Evolutionary conservation across 345 rosid genomes (phyloP).

Genomic region (Brassica rapa): DNA sequence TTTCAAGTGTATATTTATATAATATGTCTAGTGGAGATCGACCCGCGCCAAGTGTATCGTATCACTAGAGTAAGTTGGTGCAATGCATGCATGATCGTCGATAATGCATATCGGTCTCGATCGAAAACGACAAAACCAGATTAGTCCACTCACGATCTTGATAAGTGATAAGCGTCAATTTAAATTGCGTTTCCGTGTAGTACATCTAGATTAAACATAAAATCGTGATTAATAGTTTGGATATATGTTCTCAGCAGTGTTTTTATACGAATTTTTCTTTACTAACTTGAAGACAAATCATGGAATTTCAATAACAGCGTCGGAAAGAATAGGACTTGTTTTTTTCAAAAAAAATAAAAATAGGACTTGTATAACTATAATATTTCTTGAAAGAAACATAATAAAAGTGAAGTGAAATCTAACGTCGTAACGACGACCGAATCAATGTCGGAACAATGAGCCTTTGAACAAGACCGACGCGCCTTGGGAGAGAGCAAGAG

Average conservation of each 20-base stretch:
- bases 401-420: constrained; percentile 18
- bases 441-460: constrained; percentile 40
- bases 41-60: neutral
- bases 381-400: constrained; percentile 22
- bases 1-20: neutral
- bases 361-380: neutral
- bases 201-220: too few relatives aligned
- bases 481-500: constrained; percentile 34
- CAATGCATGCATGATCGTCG: constrained; percentile 33
- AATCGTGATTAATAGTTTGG: too few relatives aligned
- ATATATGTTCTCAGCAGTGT: too few relatives aligned
- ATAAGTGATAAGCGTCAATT: too few relatives aligned
- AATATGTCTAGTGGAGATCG: constrained; percentile 18
- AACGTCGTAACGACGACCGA: constrained; percentile 28
- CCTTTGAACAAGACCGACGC: constrained; percentile 23
- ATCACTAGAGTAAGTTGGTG: neutral
- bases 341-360: too few relatives aligned
- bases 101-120: constrained; percentile 23
- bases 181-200: too few relatives aligned
- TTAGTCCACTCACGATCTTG: neutral
- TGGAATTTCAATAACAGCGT: too few relatives aligned
- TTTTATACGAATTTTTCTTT: too few relatives aligned
- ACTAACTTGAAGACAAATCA: too few relatives aligned
- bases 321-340: too few relatives aligned
- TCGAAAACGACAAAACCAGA: constrained; percentile 27